These are phyloP conservation scores for Eucalyptus sp. DNA, from an alignment of 345 rosid genomes.

Conservation along the genomic window DNA sequence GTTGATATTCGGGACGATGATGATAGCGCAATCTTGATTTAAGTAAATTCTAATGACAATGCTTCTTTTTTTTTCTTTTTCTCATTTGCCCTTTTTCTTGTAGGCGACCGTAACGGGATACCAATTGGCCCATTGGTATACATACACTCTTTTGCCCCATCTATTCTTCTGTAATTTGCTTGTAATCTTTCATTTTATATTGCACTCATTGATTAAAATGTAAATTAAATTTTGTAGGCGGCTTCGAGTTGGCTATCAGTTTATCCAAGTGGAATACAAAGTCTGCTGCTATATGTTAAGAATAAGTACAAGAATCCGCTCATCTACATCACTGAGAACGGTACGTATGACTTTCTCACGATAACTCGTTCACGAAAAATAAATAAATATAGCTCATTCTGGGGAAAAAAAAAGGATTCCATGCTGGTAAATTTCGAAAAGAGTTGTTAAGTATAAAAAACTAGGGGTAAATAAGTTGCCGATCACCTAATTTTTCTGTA, in stretches of 20 bases:
- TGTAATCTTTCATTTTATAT: neutral
- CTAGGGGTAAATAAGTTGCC: neutral
- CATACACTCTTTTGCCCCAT: neutral
- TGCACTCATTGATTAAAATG: neutral
- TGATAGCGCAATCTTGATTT: neutral
- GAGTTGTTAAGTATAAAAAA: neutral
- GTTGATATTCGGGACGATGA: neutral
- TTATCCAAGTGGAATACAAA: neutral
- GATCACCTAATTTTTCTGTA: neutral
- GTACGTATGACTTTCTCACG: neutral
- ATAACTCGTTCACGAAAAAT: neutral
- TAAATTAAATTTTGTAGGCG: neutral
- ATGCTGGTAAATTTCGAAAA: neutral
- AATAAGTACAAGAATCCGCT: neutral
- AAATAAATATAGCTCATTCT: neutral
- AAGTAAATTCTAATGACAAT: no score
- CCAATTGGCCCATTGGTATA: conserved; percentile 4
- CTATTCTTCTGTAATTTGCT: neutral
- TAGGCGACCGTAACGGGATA: conserved; percentile 7
- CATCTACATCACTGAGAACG: neutral
- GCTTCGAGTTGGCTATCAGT: conserved; percentile 2
- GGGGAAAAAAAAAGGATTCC: neutral
- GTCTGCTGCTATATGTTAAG: neutral
- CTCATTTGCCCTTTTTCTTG: neutral
- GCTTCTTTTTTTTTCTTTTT: no score